Percentiles rank a stretch among this genome's conserved stretches.
Conservation (phyloP, 768 basidiomycete genomes). For the Filobasidium floriforme region DNA sequence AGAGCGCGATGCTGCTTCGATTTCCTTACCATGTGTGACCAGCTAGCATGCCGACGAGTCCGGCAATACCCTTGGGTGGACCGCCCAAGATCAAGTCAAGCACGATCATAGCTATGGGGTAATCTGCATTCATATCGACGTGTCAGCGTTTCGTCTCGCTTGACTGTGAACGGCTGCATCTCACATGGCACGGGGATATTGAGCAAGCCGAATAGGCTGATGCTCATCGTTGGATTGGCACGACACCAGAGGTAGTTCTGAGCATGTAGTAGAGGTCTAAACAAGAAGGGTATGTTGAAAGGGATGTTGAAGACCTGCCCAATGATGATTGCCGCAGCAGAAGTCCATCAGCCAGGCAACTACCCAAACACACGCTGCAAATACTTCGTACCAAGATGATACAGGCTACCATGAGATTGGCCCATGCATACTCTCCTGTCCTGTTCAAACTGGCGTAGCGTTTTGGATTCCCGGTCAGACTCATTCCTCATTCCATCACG, state of each 20-base stretch:
- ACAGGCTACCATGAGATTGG: constrained; percentile 34
- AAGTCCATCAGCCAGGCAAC: background rate
- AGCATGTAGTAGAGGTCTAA: constrained; percentile 40
- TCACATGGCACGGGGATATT: constrained; percentile 41
- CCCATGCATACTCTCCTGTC: constrained; percentile 43
- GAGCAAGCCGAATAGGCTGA: constrained; percentile 42
- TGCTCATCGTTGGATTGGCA: constrained; percentile 40
- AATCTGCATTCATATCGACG: constrained; percentile 31
- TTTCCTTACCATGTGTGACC: constrained; percentile 39
- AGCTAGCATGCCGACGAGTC: constrained; percentile 36
- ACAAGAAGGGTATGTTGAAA: constrained; percentile 39
- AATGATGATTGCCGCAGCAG: no score
- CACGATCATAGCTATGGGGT: constrained; percentile 37
- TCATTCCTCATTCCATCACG: background rate
- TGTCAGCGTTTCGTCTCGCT: background rate
- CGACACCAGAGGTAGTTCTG: constrained; percentile 44
- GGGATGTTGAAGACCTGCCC: constrained; percentile 34
- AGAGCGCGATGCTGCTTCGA: background rate
- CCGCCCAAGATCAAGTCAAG: constrained; percentile 42
- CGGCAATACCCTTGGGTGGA: constrained; percentile 35
- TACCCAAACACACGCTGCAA: background rate
- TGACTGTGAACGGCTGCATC: constrained; percentile 14
- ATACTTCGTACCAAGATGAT: constrained; percentile 35
- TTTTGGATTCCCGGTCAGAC: background rate
- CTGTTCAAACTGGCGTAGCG: constrained; percentile 14